Conservation (phyloP, 176 grass and related monocot genomes). For the Carex littledalei region DNA sequence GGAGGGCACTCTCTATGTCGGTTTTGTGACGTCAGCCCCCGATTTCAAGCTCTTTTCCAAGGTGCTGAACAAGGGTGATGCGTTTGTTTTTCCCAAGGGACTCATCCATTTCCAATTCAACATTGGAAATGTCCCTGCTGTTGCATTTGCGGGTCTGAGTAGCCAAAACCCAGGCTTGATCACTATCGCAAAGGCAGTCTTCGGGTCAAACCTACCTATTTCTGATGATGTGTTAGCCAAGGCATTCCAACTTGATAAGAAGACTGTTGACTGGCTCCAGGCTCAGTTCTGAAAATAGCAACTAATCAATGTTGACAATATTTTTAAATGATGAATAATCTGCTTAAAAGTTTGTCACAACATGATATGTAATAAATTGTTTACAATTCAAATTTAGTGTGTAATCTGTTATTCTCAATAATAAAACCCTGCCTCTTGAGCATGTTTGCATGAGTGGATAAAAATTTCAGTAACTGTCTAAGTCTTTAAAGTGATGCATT, state of each 20-base stretch:
- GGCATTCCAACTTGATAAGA: neutral
- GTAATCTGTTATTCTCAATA: neutral
- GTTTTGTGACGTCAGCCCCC: neutral
- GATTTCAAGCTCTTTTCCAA: neutral
- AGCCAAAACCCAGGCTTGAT: conserved; percentile 2
- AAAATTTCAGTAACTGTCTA: too few species aligned
- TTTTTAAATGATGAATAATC: neutral
- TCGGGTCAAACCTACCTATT: conserved; percentile 12
- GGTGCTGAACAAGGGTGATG: conserved; percentile 11
- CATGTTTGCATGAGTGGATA: too few species aligned
- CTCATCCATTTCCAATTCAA: conserved; percentile 9
- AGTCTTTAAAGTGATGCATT: too few species aligned
- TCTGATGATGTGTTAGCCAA: conserved; percentile 13
- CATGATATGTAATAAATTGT: neutral
- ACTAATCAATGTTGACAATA: neutral
- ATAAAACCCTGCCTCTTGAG: too few species aligned
- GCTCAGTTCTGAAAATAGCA: neutral
- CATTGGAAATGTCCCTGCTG: neutral
- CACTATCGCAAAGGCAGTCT: neutral
- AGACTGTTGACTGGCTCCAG: neutral
- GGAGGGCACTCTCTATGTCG: neutral
- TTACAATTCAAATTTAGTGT: neutral
- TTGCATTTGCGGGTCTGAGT: neutral
- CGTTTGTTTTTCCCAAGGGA: neutral
- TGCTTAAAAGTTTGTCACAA: neutral